These are phyloP conservation scores for Scedosporium minutisporum DNA, from an alignment of 2,329 filamentous ascomycete species.

Conservation along the genomic window DNA sequence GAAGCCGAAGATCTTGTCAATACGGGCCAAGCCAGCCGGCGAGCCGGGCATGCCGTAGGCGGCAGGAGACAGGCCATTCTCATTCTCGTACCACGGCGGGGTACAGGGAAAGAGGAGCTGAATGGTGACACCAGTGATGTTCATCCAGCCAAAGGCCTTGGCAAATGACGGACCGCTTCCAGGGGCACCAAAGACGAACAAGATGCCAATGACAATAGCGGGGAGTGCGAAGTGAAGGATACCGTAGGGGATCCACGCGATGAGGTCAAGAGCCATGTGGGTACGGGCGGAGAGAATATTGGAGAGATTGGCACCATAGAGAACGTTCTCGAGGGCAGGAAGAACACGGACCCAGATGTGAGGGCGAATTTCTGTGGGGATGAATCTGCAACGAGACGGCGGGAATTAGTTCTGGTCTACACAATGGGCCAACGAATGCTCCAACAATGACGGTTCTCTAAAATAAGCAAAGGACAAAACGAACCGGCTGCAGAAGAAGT, in stretches of 20 bases:
- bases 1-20: constrained; percentile 82
- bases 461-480: constrained; percentile 25
- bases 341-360: constrained; percentile 94
- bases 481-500: constrained; percentile 90
- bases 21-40: constrained; percentile 77
- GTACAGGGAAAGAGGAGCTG: constrained; percentile 90
- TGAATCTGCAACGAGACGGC: constrained; percentile 52
- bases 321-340: constrained; percentile 87
- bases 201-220: constrained; percentile 63
- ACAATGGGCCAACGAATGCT: constrained; percentile 5
- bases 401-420: not conserved
- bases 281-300: constrained; percentile 92
- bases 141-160: constrained; percentile 85
- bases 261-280: constrained; percentile 69
- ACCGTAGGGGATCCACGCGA: constrained; percentile 92
- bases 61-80: constrained; percentile 80
- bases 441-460: not conserved
- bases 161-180: constrained; percentile 78
- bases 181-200: constrained; percentile 85
- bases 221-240: constrained; percentile 84
- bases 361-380: constrained; percentile 77
- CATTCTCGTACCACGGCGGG: constrained; percentile 93
- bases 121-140: constrained; percentile 75
- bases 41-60: constrained; percentile 87
- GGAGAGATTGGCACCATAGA: constrained; percentile 91